Base-by-base conservation (phyloP, 2,329 filamentous ascomycete species). In the Blumeria graminis region DNA sequence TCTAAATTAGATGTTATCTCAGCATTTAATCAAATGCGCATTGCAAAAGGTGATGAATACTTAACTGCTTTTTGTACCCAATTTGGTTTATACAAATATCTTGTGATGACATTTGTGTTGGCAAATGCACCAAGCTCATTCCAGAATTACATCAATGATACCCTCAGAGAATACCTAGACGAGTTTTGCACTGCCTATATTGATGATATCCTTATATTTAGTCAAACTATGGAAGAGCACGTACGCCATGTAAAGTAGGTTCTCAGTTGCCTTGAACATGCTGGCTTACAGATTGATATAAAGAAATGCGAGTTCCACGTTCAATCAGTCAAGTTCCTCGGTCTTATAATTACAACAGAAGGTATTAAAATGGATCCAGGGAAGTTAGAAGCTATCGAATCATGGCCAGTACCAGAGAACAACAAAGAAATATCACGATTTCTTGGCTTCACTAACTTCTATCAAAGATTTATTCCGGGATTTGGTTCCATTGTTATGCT, bases 41-140 rank as follows among this genome's bases (percentile, higher is more conserved):
- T 48, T 8, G 45, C 45, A 48, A 28, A 48, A 22, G 45, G 45
- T 10, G 14, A 48, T 28, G 18, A 28, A 8, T 48, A 48, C 16
- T 9, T 48, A 28, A 22, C 45, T 28, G 45, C 45, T 7, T 48
- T 48, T 28, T 4, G 45, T 10, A 48, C 45, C 11, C 45, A n/a
- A n/a, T n/a, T 48, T 54, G 57, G 61, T 11, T 57, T 63, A 1
- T 68, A 61, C 57, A 55, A 68, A 54, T n/a, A n/a, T 67, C 63
- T 36, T 16, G 60, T 67, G 1, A 66, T 63, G 53, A 59, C 59
- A 0, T 67, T 68, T 60, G 55, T 64, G 10, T 46, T 65, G 22
- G 58, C 56, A 13, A 65, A 64, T 51, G 57, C 56, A 46, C 58
- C 51, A 58, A n/a, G 39, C 33, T 57, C 58, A 32, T 58, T 59